Percentiles rank a stretch among this genome's conserved stretches.
Conservation (phyloP, 2,329 filamentous ascomycete species). For the Aschersonia sp. region DNA sequence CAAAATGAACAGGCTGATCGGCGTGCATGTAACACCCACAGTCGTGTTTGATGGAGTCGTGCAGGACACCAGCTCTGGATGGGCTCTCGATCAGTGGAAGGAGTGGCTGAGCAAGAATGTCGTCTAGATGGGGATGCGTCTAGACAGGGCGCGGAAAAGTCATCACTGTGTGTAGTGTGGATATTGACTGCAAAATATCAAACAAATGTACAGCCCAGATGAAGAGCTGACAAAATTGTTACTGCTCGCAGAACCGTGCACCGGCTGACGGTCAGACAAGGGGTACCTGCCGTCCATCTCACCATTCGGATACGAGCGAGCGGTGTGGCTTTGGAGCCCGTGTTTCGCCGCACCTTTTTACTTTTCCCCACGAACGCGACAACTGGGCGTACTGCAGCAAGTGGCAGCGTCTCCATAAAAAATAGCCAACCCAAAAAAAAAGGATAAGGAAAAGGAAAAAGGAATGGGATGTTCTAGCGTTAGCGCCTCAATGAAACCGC, state of each 20-base stretch:
- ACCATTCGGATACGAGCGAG: neutral
- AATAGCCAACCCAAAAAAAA: neutral
- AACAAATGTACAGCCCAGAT: no score
- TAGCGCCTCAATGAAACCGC: neutral
- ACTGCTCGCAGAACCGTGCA: neutral
- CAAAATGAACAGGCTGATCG: constrained; percentile 63
- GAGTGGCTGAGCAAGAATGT: constrained; percentile 57
- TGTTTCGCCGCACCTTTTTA: neutral
- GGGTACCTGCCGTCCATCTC: neutral
- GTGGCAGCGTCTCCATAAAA: no score
- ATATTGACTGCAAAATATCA: no score
- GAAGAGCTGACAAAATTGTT: neutral
- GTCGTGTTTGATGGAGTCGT: constrained; percentile 80
- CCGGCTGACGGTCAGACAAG: neutral
- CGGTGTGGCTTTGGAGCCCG: constrained; percentile 1
- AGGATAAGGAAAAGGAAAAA: neutral
- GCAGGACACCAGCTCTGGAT: constrained; percentile 65
- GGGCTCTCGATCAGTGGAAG: constrained; percentile 69
- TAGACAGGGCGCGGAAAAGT: neutral
- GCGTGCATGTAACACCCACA: constrained; percentile 84
- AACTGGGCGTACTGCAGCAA: no score
- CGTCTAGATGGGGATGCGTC: constrained; percentile 7
- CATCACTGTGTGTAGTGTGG: neutral
- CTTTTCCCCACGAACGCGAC: neutral
- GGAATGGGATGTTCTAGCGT: neutral